phyloP scores from a whole-genome alignment of 2,329 filamentous ascomycete genomes.

The Trichocomaceae sp. region DNA sequence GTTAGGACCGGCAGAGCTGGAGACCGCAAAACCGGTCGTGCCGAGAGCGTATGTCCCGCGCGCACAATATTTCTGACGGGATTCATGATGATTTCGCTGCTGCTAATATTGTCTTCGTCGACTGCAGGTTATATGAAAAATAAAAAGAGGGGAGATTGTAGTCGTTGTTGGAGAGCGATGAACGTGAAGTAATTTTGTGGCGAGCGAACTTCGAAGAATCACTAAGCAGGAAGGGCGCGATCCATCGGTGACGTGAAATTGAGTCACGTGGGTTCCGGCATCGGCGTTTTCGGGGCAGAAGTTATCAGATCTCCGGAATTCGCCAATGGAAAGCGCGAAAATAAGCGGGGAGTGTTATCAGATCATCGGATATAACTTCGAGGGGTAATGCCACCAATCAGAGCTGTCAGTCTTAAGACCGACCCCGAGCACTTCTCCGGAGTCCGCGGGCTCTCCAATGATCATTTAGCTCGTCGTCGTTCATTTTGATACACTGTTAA shows the following conservation, averaged over 20 bases:
- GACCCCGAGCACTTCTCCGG: not conserved
- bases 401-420: not conserved
- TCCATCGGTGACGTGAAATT: constrained; percentile 4
- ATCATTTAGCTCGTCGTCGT: no score
- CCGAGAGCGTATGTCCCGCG: constrained; percentile 10
- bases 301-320: constrained; percentile 6
- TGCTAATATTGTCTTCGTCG: not conserved
- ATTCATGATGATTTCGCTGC: constrained; percentile 8
- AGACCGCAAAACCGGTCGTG: constrained; percentile 11
- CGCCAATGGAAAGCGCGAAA: not conserved
- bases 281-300: constrained; percentile 3
- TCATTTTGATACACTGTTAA: no score
- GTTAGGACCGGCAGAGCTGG: constrained; percentile 4
- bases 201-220: not conserved
- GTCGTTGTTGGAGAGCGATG: not conserved
- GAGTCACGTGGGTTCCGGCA: constrained; percentile 8
- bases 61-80: constrained; percentile 9
- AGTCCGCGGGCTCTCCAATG: not conserved
- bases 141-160: no score
- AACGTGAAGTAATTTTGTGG: not conserved
- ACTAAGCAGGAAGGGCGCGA: not conserved
- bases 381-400: not conserved
- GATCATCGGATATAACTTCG: constrained; percentile 3
- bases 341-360: not conserved
- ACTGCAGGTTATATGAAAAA: not conserved